phyloP scores from a whole-genome alignment of 345 rosid species.

The Sisymbrium altissimum region DNA sequence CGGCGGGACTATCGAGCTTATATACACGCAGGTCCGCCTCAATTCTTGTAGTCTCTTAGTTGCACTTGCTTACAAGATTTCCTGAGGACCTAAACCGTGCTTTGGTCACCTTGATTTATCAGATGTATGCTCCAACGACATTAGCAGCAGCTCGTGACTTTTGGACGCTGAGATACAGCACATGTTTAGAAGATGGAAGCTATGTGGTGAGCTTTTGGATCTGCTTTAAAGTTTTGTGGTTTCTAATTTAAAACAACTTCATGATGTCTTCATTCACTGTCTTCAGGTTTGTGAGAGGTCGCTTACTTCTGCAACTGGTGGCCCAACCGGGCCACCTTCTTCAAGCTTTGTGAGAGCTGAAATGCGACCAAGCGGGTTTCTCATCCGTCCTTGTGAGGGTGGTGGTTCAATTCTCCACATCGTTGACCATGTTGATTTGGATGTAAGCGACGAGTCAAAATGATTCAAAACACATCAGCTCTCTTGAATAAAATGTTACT shows the following conservation, averaged over 20 bases:
- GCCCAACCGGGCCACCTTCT: constrained; percentile 73
- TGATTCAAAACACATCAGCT: neutral
- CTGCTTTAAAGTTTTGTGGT: neutral
- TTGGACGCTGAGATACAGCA: constrained; percentile 87
- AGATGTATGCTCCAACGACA: constrained; percentile 93
- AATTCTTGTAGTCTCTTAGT: neutral
- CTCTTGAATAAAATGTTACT: neutral
- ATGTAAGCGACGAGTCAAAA: constrained; percentile 47
- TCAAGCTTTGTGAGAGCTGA: constrained; percentile 85
- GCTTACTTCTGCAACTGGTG: constrained; percentile 72
- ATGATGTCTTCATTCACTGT: neutral
- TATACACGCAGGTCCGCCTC: constrained; percentile 72
- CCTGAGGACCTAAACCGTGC: neutral
- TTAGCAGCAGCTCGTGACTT: constrained; percentile 94
- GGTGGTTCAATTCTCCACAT: constrained; percentile 93
- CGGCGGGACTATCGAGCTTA: constrained; percentile 85
- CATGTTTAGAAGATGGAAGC: constrained; percentile 92
- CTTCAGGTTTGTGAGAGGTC: constrained; percentile 92
- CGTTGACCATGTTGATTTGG: constrained; percentile 94
- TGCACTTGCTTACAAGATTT: neutral
- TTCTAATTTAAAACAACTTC: neutral
- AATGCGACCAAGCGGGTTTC: constrained; percentile 88
- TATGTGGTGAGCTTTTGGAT: constrained; percentile 52
- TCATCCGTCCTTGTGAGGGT: constrained; percentile 92
- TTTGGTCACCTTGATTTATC: constrained; percentile 12